A percentile compares a stretch with the other conserved stretches of the same genome.
These are phyloP conservation scores for Entomortierella chlamydospora DNA, from an alignment of 192 early-diverging fungal genomes.

Conservation along the genomic window DNA sequence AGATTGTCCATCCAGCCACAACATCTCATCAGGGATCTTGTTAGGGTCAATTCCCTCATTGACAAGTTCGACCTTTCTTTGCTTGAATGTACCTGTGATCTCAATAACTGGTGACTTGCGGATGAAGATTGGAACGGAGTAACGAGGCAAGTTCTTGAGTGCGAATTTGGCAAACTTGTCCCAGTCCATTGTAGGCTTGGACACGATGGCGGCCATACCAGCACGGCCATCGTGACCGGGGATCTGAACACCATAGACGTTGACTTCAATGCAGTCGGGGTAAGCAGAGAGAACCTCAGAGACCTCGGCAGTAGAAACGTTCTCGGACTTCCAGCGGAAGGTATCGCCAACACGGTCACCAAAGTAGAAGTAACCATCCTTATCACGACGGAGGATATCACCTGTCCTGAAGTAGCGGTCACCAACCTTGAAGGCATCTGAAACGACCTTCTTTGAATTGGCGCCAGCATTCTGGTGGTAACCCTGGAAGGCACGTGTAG, in stretches of 20 bases:
- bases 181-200: constrained; percentile 58
- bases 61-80: constrained; percentile 60
- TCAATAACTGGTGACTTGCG: constrained; percentile 66
- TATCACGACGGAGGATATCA: constrained; percentile 68
- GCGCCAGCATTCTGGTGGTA: constrained; percentile 66
- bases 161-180: constrained; percentile 58
- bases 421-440: constrained; percentile 71
- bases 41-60: constrained; percentile 62
- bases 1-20: constrained; percentile 58
- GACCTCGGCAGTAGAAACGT: constrained; percentile 72
- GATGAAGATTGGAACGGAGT: constrained; percentile 76
- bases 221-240: constrained; percentile 74
- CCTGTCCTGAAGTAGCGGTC: constrained; percentile 73
- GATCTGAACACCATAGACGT: constrained; percentile 75
- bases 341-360: constrained; percentile 79
- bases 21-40: constrained; percentile 54
- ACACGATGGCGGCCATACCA: constrained; percentile 75
- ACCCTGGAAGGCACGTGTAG: constrained; percentile 52
- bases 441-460: constrained; percentile 66
- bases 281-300: constrained; percentile 66
- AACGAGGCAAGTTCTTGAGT: constrained; percentile 63
- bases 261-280: constrained; percentile 71
- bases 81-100: constrained; percentile 67
- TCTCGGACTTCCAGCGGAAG: constrained; percentile 78
- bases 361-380: constrained; percentile 71